phyloP scores from a whole-genome alignment of 1,284 basidiomycete genomes.

The Rhizoctonia solani region DNA sequence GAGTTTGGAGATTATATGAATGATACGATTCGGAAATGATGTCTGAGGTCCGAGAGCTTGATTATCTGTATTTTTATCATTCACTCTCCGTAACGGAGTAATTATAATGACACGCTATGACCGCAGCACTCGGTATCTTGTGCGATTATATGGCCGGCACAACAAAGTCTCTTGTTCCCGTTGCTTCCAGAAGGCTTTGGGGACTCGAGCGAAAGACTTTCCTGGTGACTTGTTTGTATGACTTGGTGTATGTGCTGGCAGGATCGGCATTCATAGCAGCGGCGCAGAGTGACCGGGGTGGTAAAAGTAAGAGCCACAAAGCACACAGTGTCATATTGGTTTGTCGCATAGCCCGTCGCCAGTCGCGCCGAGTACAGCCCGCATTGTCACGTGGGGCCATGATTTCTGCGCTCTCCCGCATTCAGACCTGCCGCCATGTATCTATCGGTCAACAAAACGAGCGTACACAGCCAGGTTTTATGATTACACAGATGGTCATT shows the following conservation, averaged over 20 bases:
- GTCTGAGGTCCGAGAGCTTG: background rate
- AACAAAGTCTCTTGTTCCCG: no score
- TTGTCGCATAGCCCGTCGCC: background rate
- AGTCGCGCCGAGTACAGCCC: background rate
- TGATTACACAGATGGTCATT: background rate
- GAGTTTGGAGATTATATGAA: slow-evolving; percentile 49
- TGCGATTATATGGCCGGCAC: no score
- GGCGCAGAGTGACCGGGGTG: no score
- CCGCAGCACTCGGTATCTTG: background rate
- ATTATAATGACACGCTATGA: background rate
- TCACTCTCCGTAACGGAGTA: background rate
- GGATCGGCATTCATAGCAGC: no score
- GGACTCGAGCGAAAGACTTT: no score
- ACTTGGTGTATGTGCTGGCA: no score
- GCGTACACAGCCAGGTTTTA: no score
- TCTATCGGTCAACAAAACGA: slow-evolving; percentile 7
- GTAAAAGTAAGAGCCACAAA: no score
- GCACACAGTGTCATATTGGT: background rate
- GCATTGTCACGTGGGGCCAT: background rate
- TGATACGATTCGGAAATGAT: slow-evolving; percentile 1
- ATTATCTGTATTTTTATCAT: slow-evolving; percentile 26
- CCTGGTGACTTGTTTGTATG: no score
- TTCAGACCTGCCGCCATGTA: slow-evolving; percentile 8
- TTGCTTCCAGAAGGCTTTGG: no score
- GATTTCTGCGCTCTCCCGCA: background rate